Evolutionary conservation across 208 protist species (phyloP), one percentile per base, ranked within the genome.

Genomic region (Sergeia podlipaevii): DNA sequence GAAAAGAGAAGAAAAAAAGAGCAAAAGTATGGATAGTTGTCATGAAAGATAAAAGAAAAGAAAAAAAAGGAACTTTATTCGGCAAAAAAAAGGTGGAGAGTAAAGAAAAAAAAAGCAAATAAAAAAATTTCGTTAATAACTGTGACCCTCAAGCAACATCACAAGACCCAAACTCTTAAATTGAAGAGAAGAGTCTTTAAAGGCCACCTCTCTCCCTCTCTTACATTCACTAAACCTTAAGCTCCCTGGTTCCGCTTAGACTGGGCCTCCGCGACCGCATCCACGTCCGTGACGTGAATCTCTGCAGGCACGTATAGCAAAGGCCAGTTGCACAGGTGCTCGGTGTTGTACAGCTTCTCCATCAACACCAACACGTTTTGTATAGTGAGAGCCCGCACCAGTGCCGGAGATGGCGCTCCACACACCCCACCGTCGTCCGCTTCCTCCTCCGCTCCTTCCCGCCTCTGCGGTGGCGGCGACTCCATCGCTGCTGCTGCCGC

Each of bases 251-350:
- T n/a, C n/a, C n/a, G 41, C 50, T 32, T 13, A 11, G 17, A 33
- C 26, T 61, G 51, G 23, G 49, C 47, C 44, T 65, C 63, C 28
- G 74, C 55, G 11, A 88, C 57, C 3, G 52, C 39, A 28, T 74
- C 62, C 45, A 91, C 67, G 41, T 91, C 84, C n/a, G 53, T 61
- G 30, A 53, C 30, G 39, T 65, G 76, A 41, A 91, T 67, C 63
- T 87, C 72, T 7, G 76, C 75, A n/a, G 79, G 79, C 15, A 88
- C 84, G 60, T 91, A 91, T 2, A 88, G 55, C 29, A 88, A 66
- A 55, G 80, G 77, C 77, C 84, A 91, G 50, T 64, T 73, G 7
- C 54, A 50, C 13, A 91, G 60, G 43, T 91, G 84, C 6, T 60
- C 32, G 20, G 77, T 88, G 53, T 85, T 64, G 62, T 79, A 91